phyloP scores from a whole-genome alignment of 2,329 filamentous ascomycete species.

The Spiromastix sp. region DNA sequence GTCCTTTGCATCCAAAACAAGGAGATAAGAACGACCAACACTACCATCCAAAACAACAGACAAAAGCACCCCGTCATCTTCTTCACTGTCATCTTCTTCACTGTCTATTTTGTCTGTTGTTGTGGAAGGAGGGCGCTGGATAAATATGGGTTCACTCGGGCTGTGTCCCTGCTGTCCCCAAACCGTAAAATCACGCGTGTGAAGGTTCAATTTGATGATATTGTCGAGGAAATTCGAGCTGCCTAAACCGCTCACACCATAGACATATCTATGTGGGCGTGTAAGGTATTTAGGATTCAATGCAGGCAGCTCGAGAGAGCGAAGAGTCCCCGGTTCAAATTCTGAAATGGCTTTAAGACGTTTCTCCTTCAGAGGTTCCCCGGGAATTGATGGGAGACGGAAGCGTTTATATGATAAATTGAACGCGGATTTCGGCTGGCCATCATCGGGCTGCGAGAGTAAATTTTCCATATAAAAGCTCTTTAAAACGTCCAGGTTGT shows the following conservation, averaged over 20 bases:
- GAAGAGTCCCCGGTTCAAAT: constrained; percentile 13
- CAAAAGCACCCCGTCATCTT: constrained; percentile 45
- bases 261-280: constrained; percentile 40
- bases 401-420: constrained; percentile 24
- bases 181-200: constrained; percentile 27
- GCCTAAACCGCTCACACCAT: constrained; percentile 36
- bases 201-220: constrained; percentile 42
- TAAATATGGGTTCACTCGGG: constrained; percentile 45
- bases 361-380: constrained; percentile 3
- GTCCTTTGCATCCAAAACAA: constrained; percentile 40
- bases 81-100: constrained; percentile 21
- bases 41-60: constrained; percentile 44
- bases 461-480: constrained; percentile 61
- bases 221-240: constrained; percentile 42
- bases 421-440: constrained; percentile 33
- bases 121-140: constrained; percentile 27
- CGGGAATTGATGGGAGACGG: constrained; percentile 25
- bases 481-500: constrained; percentile 54
- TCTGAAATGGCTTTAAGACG: not conserved
- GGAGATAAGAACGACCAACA: constrained; percentile 41
- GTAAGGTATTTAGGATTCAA: constrained; percentile 38
- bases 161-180: constrained; percentile 42
- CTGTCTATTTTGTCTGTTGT: not conserved
- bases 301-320: constrained; percentile 39
- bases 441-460: constrained; percentile 43